Conservation (phyloP, 2,329 filamentous ascomycete genomes). For the Neofusicoccum ribis region DNA sequence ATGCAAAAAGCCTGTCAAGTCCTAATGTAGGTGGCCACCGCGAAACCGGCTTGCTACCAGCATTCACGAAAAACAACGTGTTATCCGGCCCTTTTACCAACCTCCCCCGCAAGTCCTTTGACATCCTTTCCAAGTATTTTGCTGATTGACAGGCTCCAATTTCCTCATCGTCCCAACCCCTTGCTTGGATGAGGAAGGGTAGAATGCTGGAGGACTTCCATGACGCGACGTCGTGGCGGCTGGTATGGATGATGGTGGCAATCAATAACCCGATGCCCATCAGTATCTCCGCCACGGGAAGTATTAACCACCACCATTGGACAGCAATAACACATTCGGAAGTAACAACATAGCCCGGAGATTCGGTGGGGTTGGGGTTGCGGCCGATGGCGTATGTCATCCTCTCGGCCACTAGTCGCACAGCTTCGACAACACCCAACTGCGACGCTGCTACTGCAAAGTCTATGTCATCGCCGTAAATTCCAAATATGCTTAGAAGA, state of each 20-base stretch:
- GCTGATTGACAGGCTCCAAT: too few relatives aligned
- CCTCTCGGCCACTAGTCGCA: too few relatives aligned
- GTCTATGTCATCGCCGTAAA: not conserved
- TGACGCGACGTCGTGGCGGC: not conserved
- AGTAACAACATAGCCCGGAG: not conserved
- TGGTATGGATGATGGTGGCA: not conserved
- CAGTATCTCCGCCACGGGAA: not conserved
- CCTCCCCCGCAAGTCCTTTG: too few relatives aligned
- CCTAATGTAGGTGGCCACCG: too few relatives aligned
- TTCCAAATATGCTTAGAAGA: too few relatives aligned
- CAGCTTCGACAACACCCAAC: too few relatives aligned
- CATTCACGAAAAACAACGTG: too few relatives aligned
- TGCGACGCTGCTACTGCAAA: not conserved
- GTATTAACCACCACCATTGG: not conserved
- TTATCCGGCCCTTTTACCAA: too few relatives aligned
- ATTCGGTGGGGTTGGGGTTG: not conserved
- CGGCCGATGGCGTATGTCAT: not conserved
- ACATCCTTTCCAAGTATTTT: too few relatives aligned
- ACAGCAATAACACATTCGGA: not conserved
- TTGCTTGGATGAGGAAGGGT: not conserved
- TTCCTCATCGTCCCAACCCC: not conserved
- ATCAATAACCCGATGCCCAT: not conserved
- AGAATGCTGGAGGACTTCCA: slow-evolving; percentile 1
- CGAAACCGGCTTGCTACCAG: too few relatives aligned
- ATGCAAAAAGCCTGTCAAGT: too few relatives aligned